Percentiles rank a stretch among this genome's conserved stretches.
These are phyloP conservation scores for Cryomyces minteri DNA, from an alignment of 495 filamentous ascomycete genomes.

Conservation along the genomic window DNA sequence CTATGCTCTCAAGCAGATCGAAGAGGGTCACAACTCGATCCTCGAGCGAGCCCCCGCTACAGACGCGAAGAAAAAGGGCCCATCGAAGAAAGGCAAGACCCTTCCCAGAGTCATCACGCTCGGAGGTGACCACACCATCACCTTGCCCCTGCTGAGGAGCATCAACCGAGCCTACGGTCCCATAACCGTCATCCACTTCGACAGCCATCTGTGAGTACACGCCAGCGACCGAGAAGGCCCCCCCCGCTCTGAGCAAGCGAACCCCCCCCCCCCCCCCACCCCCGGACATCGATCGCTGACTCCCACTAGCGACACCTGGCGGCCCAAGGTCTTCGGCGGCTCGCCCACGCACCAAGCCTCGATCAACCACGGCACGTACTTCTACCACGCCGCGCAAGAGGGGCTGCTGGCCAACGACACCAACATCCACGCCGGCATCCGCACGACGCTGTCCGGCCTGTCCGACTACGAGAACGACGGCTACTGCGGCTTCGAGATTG, in stretches of 20 bases:
- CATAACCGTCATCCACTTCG: constrained; percentile 25
- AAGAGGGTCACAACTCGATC: constrained; percentile 24
- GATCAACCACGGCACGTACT: constrained; percentile 77
- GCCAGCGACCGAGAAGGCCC: neutral
- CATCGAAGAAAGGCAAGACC: constrained; percentile 35
- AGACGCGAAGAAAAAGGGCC: constrained; percentile 29
- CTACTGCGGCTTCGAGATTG: constrained; percentile 62
- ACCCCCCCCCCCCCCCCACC: neutral
- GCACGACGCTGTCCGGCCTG: constrained; percentile 52
- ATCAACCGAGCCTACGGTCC: constrained; percentile 24
- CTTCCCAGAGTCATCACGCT: constrained; percentile 26
- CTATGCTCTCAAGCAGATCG: constrained; percentile 23
- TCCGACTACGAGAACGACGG: constrained; percentile 69
- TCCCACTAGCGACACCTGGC: constrained; percentile 35
- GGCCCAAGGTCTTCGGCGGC: constrained; percentile 46
- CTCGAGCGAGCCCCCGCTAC: constrained; percentile 23
- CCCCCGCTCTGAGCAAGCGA: neutral
- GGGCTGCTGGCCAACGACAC: constrained; percentile 63
- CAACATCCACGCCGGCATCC: constrained; percentile 76
- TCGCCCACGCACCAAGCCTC: constrained; percentile 42
- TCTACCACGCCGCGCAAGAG: constrained; percentile 49
- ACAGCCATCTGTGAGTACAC: constrained; percentile 23
- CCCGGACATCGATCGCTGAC: neutral
- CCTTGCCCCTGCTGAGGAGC: constrained; percentile 34
- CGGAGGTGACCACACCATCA: constrained; percentile 44